Evolutionary conservation across 345 rosid genomes (phyloP), one percentile per base, ranked within the genome.

Genomic region (Ricinus communis): DNA sequence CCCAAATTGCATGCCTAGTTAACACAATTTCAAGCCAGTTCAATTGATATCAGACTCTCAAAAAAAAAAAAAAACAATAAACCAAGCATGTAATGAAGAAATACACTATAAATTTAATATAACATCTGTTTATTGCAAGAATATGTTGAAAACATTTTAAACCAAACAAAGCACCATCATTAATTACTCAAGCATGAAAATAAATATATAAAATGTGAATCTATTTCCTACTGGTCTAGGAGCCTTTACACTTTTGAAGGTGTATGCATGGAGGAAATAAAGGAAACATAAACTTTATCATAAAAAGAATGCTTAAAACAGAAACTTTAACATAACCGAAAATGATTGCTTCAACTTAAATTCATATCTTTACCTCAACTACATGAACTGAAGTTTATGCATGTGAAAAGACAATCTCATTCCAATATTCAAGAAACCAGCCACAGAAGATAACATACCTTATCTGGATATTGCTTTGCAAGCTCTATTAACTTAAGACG

Each of bases 401-500:
- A 6, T 36, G 51, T 9, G 49, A 47, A 50, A 14, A 40, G 3
- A 6, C 47, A 68, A 28, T 7, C 62, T 28, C 38, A 19, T 41
- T 41, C 49, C 11, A 2, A 33, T 41, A 13, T 30, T 45, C 51
- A 71, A 1, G 1, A 21, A 61, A 16, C 49, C 7, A 61, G 56
- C 22, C 22, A 47, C 40, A 33, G 12, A 50, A 54, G 18, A 58
- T 9, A 9, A 28, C 58, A 66, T 77, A 90, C 98, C 97, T 90
- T 92, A 61, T 90, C 84, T 31, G 97, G 93, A 81, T 79, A 90
- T 76, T 89, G 88, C 77, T 87, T 86, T 63, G 98, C 84, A 50
- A 95, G 93, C 71, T 90, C 89, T 57, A 95, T 90, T 76, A 95
- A 76, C 75, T 83, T 84, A 73, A 95, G 89, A 58, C 98, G 87